Conservation (phyloP, 31 red algal genomes). For the Porphyra umbilicalis region DNA sequence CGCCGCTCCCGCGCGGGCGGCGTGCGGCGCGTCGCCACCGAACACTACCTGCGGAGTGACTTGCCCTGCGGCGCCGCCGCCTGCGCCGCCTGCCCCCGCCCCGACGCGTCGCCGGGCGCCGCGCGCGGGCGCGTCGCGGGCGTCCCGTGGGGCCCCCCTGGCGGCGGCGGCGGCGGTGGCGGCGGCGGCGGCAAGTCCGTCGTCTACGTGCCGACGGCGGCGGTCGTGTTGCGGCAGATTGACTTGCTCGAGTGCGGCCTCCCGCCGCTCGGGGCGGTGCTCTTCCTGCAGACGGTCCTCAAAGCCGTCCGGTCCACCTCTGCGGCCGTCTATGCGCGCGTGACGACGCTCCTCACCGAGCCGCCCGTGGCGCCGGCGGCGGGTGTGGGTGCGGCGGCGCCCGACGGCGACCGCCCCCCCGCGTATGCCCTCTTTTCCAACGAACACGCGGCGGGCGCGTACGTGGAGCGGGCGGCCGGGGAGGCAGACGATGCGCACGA, state of each 20-base stretch:
- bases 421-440: constrained; percentile 49
- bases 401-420: neutral
- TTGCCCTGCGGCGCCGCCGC: constrained; percentile 52
- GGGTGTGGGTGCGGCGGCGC: neutral
- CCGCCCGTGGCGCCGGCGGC: constrained; percentile 22
- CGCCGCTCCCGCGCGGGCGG: constrained; percentile 34
- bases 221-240: constrained; percentile 49
- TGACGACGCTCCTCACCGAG: constrained; percentile 36
- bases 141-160: neutral
- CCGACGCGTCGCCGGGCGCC: constrained; percentile 7
- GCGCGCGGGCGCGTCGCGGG: neutral
- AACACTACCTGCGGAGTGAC: constrained; percentile 89
- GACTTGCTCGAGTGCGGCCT: constrained; percentile 38
- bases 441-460: constrained; percentile 64
- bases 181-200: constrained; percentile 22
- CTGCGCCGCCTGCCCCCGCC: constrained; percentile 29
- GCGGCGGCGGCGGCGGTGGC: neutral
- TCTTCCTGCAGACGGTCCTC: constrained; percentile 73
- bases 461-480: constrained; percentile 42
- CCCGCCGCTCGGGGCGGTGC: constrained; percentile 35
- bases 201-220: constrained; percentile 50
- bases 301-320: constrained; percentile 31
- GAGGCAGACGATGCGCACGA: constrained; percentile 56
- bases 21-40: constrained; percentile 67
- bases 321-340: constrained; percentile 41